Evolutionary conservation across 148 eudicot genomes (phyloP), one percentile per base, ranked within the genome.

Genomic region (Camellia granthamiana): DNA sequence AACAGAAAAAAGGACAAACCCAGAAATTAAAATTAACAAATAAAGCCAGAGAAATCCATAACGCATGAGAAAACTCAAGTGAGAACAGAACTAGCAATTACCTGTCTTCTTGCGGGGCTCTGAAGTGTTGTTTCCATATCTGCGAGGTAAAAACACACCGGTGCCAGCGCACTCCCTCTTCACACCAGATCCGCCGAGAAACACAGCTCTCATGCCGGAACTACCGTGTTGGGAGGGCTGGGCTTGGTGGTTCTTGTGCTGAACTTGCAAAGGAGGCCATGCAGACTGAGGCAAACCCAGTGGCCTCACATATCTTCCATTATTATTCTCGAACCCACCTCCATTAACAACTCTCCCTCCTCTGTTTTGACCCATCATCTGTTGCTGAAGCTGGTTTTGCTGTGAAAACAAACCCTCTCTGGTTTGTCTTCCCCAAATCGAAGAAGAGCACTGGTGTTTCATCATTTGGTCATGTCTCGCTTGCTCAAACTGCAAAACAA

Each of bases 71-170:
- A 63, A 81, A 3, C 9, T 19, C 30, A 51, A 70, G 43, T 75
- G 67, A 10, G 43, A 49, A 77, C 51, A 23, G 16, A 42, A 18
- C 69, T 16, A 52, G 4, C 52, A 72, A 4, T 7, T 80, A 94
- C 97, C 93, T 81, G 86, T 75, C 59, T 87, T 94, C 82, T 82
- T 85, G 81, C 91, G 88, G 19, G 84, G 59, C 19, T 88, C 94
- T 0, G 92, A 21, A 47, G 79, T 13, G 6, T 23, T 61, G 44
- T 59, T 66, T 0, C 71, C 82, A 3, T 75, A 80, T 72, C 90
- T 64, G 43, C 97, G 89, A 16, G 98, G 98, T 2, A 94, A 55
- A 69, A 94, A 94, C 0, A 94, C 98, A 0, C 98, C 98, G 0
- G 98, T 94, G 1, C 98, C 98, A 3, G 89, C 85, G 0, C 94